Percentiles rank a stretch among this genome's conserved stretches.
Conservation (phyloP, 2,329 filamentous ascomycete genomes). For the Zasmidium angulare region DNA sequence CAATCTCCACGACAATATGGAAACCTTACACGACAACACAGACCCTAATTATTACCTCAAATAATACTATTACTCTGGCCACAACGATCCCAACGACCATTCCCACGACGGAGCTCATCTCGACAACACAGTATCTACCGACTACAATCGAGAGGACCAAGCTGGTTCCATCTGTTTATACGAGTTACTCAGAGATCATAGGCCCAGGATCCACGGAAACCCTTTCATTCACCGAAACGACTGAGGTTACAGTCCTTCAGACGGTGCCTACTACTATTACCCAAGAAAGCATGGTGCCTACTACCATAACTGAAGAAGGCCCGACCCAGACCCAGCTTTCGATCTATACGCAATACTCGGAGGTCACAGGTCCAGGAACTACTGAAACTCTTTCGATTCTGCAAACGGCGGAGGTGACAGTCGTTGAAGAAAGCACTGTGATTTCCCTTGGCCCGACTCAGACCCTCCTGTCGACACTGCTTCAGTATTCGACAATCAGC, state of each 20-base stretch:
- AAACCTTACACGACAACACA: background rate
- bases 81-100: constrained; percentile 5
- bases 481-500: background rate
- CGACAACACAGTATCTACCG: background rate
- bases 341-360: background rate
- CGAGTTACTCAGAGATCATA: background rate
- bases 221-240: background rate
- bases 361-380: background rate
- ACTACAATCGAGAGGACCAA: constrained; percentile 1
- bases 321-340: no score
- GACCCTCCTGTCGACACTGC: background rate
- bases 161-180: no score
- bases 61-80: constrained; percentile 1
- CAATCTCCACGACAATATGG: background rate
- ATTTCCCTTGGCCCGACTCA: background rate
- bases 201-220: background rate
- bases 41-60: background rate
- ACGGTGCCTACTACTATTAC: background rate
- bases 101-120: background rate
- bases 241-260: background rate
- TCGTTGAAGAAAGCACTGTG: background rate
- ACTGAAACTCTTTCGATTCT: background rate
- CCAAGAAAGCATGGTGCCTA: no score
- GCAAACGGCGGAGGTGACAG: no score
- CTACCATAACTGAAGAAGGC: no score